phyloP scores from a whole-genome alignment of 164 flowering plant species.

The Houttuynia cordata region DNA sequence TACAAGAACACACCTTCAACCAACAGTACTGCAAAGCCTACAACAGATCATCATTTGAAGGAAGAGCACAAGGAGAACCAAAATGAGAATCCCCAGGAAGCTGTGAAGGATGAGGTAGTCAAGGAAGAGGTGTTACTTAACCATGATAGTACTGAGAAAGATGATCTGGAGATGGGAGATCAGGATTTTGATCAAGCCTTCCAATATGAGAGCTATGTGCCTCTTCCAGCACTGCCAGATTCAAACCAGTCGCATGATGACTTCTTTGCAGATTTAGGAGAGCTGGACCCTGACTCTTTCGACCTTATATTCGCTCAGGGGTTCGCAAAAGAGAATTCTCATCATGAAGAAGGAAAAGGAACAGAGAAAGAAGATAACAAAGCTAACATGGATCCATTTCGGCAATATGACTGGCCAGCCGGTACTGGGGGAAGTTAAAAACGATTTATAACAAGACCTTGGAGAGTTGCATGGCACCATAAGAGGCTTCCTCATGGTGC shows the following conservation, averaged over 20 bases:
- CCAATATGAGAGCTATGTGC: conserved; percentile 15
- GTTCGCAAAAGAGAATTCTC: conserved; percentile 18
- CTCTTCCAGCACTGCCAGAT: conserved; percentile 23
- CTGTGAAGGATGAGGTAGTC: conserved; percentile 8
- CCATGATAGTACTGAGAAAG: conserved; percentile 13
- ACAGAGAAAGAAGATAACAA: conserved; percentile 8
- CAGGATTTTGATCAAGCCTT: conserved; percentile 14
- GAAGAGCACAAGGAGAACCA: conserved; percentile 31
- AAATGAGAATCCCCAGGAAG: conserved; percentile 4
- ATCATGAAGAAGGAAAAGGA: conserved; percentile 10
- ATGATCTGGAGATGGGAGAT: conserved; percentile 12
- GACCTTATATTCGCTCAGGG: conserved; percentile 35
- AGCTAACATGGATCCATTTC: conserved; percentile 42
- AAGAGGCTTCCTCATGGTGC: conserved; percentile 15
- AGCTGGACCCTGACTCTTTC: conserved; percentile 51
- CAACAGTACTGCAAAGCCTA: conserved; percentile 7
- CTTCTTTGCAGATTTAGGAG: conserved; percentile 61
- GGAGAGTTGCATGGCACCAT: conserved; percentile 4
- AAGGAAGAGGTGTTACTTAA: conserved; percentile 30
- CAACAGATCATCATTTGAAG: conserved; percentile 12
- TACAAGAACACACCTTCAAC: conserved; percentile 18
- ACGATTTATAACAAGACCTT: conserved; percentile 31
- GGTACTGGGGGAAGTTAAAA: conserved; percentile 17
- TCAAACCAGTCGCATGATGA: conserved; percentile 25
- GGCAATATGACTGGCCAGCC: conserved; percentile 51